Percentiles rank a stretch among this genome's conserved stretches.
phyloP scores from a whole-genome alignment of 257 asterid species.

The Henckelia pumila region DNA sequence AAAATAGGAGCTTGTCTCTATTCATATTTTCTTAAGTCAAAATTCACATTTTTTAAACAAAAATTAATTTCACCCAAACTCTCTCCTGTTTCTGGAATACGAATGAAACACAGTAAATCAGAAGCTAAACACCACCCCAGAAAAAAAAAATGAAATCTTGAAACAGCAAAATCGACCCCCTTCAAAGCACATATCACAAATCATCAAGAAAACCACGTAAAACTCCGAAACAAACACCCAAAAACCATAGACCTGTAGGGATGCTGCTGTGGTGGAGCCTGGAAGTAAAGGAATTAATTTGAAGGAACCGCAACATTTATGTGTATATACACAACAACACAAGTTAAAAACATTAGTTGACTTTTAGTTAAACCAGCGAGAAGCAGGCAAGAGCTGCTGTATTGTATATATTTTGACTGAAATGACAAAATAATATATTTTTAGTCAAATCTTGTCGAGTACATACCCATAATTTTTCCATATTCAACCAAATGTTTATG shows the following conservation, averaged over 20 bases:
- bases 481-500: no score
- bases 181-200: not conserved
- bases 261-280: conserved; percentile 37
- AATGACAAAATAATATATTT: no score
- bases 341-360: no score
- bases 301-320: conserved; percentile 42
- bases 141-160: not conserved
- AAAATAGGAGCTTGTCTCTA: no score
- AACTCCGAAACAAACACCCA: not conserved
- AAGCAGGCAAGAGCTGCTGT: no score
- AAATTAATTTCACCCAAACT: not conserved
- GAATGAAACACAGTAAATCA: conserved; percentile 14
- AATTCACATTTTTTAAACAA: no score
- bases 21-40: no score
- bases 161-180: not conserved
- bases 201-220: not conserved
- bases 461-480: no score
- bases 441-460: no score
- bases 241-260: conserved; percentile 46
- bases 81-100: not conserved
- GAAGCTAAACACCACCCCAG: not conserved
- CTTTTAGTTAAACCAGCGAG: no score
- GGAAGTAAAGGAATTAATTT: conserved; percentile 53
- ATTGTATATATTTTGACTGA: no score
- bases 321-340: no score